Evolutionary conservation across 129 eudicot species (phyloP), one percentile per base, ranked within the genome.

Genomic region (Centrapalus pauciflorus): DNA sequence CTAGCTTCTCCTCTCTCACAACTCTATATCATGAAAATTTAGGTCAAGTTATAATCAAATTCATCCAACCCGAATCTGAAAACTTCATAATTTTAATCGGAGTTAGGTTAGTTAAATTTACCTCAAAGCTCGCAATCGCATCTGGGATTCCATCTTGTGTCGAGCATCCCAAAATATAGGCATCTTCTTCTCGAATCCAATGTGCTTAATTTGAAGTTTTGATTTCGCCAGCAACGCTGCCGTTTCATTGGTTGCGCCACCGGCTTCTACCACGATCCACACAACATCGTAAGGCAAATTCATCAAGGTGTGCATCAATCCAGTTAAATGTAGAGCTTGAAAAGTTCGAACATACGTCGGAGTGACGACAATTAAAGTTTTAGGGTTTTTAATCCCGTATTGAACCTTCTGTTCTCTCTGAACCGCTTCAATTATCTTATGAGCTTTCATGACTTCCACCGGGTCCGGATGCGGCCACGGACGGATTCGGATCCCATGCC

Each of bases 401-500:
- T 81, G 91, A 34, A 69, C 57, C 69, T 83, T 93, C 85, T 93
- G 98, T 74, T 93, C 96, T 66, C 56, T 75, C 73, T 93, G 98
- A 33, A 93, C 98, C 24, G 85, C 80, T 76, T 93, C 95, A 54
- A 93, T 82, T 64, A 93, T 81, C 85, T 63, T 59, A 64, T 93
- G 98, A 20, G 98, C 96, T 72, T 80, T 83, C 95, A 83, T 82
- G 12, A 93, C 95, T 78, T 93, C 96, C 17, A 20, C 81, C 48
- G 91, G 86, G 67, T 93, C 83, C 66, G 98, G 98, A 77, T 88
- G 98, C 25, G 98, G 98, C 98, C 98, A 93, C 61, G 96, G 98
- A 60, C 96, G 78, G 65, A 88, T 82, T 72, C 79, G 71, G 73
- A 93, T 93, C 84, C 96, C 96, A 41, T 93, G 98, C 75, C 98